Conservation (phyloP, 2,329 filamentous ascomycete genomes). For the Pseudogymnoascus sp. region DNA sequence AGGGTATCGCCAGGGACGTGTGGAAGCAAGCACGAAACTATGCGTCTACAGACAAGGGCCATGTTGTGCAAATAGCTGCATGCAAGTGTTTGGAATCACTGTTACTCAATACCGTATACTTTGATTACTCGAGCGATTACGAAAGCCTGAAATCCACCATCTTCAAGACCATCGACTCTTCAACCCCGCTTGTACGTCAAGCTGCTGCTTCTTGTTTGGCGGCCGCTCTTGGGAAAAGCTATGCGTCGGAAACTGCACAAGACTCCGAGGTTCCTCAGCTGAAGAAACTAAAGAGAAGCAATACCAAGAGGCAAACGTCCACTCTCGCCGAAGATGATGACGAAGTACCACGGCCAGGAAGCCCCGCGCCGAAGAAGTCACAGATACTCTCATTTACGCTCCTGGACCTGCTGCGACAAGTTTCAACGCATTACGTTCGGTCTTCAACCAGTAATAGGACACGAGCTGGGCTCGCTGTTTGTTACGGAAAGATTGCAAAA, state of each 20-base stretch:
- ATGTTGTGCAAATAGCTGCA: slow-evolving; percentile 69
- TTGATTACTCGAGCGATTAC: slow-evolving; percentile 83
- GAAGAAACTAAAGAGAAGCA: slow-evolving; percentile 67
- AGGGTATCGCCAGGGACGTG: slow-evolving; percentile 75
- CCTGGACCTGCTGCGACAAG: slow-evolving; percentile 66
- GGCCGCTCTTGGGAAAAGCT: slow-evolving; percentile 72
- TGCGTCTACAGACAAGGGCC: slow-evolving; percentile 72
- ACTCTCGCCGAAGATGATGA: slow-evolving; percentile 67
- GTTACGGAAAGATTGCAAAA: slow-evolving; percentile 75
- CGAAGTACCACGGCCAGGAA: slow-evolving; percentile 57
- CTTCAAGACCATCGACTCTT: slow-evolving; percentile 80
- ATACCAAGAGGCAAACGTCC: slow-evolving; percentile 44
- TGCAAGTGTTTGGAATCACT: slow-evolving; percentile 74
- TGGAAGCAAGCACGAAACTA: slow-evolving; percentile 85
- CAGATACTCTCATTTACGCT: slow-evolving; percentile 69
- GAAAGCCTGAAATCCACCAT: slow-evolving; percentile 76
- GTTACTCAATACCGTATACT: slow-evolving; percentile 66
- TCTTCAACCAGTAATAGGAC: slow-evolving; percentile 71
- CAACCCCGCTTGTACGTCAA: slow-evolving; percentile 67
- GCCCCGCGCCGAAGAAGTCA: slow-evolving; percentile 66
- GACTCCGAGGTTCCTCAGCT: slow-evolving; percentile 48
- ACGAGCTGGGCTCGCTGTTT: slow-evolving; percentile 76
- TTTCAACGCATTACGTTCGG: slow-evolving; percentile 75
- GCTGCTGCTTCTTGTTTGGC: slow-evolving; percentile 81
- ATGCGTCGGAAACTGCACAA: slow-evolving; percentile 53